Percentiles rank a stretch among this genome's conserved stretches.
phyloP scores from a whole-genome alignment of 352 stramenopile species.

The Globisporangium splendens region DNA sequence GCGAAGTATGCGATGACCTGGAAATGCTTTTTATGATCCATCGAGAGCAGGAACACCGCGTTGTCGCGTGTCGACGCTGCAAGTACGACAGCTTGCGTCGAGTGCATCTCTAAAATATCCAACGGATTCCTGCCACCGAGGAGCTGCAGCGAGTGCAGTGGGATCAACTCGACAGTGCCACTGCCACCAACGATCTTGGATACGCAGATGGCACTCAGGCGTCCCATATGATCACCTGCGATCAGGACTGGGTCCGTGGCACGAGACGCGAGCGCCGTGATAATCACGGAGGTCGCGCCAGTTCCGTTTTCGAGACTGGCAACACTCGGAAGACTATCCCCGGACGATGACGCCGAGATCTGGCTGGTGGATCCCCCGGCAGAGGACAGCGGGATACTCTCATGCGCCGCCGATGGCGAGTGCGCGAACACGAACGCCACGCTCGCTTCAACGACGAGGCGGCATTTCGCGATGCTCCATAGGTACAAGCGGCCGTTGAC shows the following conservation, averaged over 20 bases:
- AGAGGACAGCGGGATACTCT: not conserved
- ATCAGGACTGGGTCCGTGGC: constrained; percentile 56
- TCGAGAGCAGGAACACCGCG: constrained; percentile 51
- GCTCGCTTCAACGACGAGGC: constrained; percentile 30
- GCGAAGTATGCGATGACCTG: constrained; percentile 49
- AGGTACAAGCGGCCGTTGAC: constrained; percentile 39
- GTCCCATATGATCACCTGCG: constrained; percentile 52
- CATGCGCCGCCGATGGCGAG: constrained; percentile 3
- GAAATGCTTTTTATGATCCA: constrained; percentile 75
- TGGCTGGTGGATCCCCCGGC: not conserved
- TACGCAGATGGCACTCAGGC: constrained; percentile 51
- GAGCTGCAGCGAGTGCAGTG: constrained; percentile 59
- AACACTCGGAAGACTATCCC: not conserved
- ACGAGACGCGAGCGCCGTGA: constrained; percentile 44
- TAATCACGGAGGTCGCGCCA: constrained; percentile 19
- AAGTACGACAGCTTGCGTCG: constrained; percentile 48
- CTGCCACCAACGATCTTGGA: constrained; percentile 44
- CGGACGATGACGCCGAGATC: constrained; percentile 1
- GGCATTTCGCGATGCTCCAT: constrained; percentile 51
- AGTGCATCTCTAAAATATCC: constrained; percentile 59
- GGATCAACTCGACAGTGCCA: constrained; percentile 51
- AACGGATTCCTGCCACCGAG: constrained; percentile 22
- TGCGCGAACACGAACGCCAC: constrained; percentile 36
- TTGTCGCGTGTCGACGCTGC: constrained; percentile 45
- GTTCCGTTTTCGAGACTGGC: not conserved